Base-by-base conservation (phyloP, 1,284 basidiomycete genomes). In the Trichosporon ovoides region DNA sequence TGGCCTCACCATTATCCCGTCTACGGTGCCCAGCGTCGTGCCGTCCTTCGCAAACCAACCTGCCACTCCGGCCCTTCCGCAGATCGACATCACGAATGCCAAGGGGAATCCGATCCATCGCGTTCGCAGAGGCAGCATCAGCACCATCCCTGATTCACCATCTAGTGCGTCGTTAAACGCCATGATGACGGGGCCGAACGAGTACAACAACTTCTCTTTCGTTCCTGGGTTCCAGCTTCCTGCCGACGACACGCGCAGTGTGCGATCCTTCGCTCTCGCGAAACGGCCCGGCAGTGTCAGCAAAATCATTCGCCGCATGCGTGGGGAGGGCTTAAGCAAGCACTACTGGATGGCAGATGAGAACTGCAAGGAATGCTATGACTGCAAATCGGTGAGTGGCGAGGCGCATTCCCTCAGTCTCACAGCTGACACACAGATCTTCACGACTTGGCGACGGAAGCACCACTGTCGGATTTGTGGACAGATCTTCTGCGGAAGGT, bases 291-390 rank as follows among this genome's bases (percentile, higher is more conserved):
- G 83, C 14, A 91, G 88, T 13, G 91, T 91, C 1, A 91, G 88
- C 33, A 91, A 91, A 77, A 88, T 91, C 22, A 94, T 95, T 61
- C 81, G 91, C 63, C 81, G 89, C 61, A 84, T 95, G 70, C 82
- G 90, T 53, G 91, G 91, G 50, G 91, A 94, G 83, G 79, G 77
- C 3, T 56, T 79, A 59, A 70, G 65, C 57, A 77, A 59, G 62
- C 89, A 94, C 70, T 96, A 95, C 72, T 97, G 93, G 93, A 95
- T 96, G 90, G 90, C 93, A 61, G 96, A 98, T 71, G 91, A 94
- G 69, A 88, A 89, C 58, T 91, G 89, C 68, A 96, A 89, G 71
- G 95, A 97, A 70, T 96, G 92, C 72, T 94, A 91, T 72, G 90
- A 94, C 73, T 96, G 92, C 79, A 91, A 75, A 62, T 75, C 72